Conservation (phyloP, 179 eudicot species). For the Spinacia oleracea region DNA sequence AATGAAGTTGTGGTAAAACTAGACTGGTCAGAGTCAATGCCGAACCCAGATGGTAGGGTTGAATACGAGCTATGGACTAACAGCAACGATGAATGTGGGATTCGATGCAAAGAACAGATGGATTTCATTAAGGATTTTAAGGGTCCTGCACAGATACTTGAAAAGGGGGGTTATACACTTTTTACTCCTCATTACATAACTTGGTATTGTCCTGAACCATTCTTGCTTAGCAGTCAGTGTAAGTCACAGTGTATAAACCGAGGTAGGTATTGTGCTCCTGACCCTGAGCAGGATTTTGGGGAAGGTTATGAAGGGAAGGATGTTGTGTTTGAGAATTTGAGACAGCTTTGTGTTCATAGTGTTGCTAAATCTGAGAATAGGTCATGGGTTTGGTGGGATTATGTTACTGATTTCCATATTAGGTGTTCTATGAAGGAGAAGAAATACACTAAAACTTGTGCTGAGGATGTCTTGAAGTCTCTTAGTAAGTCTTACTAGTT, state of each 20-base stretch:
- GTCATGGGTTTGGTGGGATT: constrained; percentile 99
- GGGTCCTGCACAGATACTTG: constrained; percentile 90
- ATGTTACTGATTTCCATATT: constrained; percentile 92
- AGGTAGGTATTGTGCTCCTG: constrained; percentile 97
- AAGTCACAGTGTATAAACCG: constrained; percentile 74
- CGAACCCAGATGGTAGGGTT: constrained; percentile 94
- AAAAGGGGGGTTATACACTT: constrained; percentile 84
- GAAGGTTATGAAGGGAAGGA: constrained; percentile 88
- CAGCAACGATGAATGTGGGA: constrained; percentile 90
- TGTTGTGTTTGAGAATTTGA: constrained; percentile 80
- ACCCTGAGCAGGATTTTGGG: constrained; percentile 94
- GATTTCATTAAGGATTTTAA: constrained; percentile 83
- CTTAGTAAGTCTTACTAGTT: constrained; percentile 49
- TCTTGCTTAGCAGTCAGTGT: constrained; percentile 80
- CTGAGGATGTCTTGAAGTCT: constrained; percentile 69
- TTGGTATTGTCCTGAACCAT: constrained; percentile 94
- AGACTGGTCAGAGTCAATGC: constrained; percentile 98
- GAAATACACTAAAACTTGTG: constrained; percentile 85
- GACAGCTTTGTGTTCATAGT: constrained; percentile 83
- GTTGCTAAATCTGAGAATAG: constrained; percentile 66
- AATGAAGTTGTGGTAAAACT: constrained; percentile 91
- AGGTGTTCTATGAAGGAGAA: constrained; percentile 97
- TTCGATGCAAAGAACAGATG: constrained; percentile 90
- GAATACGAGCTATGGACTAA: constrained; percentile 96
- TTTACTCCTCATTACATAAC: constrained; percentile 94